phyloP scores from a whole-genome alignment of 2,329 filamentous ascomycete genomes.

The Blastomyces gilchristii region DNA sequence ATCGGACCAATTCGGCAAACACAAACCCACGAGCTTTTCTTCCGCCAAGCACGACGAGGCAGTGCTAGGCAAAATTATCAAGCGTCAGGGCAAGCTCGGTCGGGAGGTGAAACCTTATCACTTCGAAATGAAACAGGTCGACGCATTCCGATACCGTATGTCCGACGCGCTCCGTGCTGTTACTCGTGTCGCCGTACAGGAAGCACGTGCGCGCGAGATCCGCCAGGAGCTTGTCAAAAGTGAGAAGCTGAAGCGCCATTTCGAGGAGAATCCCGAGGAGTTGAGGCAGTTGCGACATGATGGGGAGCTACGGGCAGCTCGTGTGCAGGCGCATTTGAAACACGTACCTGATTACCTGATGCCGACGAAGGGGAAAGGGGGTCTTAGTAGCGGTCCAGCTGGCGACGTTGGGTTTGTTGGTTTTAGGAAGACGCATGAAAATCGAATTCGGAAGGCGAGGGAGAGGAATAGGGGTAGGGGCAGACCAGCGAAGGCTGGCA shows the following conservation, averaged over 20 bases:
- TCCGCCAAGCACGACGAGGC: conserved; percentile 75
- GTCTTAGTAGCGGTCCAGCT: conserved; percentile 50
- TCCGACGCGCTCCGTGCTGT: conserved; percentile 84
- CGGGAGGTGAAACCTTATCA: conserved; percentile 80
- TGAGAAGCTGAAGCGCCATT: conserved; percentile 88
- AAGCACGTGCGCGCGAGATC: conserved; percentile 79
- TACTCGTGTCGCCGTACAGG: conserved; percentile 78
- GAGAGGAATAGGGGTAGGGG: conserved; percentile 36
- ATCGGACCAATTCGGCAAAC: conserved; percentile 69
- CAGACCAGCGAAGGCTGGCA: conserved; percentile 39
- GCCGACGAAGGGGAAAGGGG: conserved; percentile 64
- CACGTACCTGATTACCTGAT: conserved; percentile 91
- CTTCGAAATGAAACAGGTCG: conserved; percentile 89
- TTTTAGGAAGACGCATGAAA: conserved; percentile 42
- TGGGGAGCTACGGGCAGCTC: conserved; percentile 69
- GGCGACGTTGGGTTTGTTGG: conserved; percentile 69
- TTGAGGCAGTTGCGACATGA: conserved; percentile 82
- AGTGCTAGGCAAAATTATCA: conserved; percentile 66
- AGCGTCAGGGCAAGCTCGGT: conserved; percentile 65
- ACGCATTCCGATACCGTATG: conserved; percentile 90
- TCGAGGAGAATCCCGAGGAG: conserved; percentile 92
- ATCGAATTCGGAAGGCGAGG: conserved; percentile 42
- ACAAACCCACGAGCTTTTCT: conserved; percentile 71
- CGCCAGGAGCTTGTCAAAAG: conserved; percentile 83
- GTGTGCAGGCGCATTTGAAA: conserved; percentile 80